phyloP scores from a whole-genome alignment of 139 green algal genomes.

The Micromonas pusilla region DNA sequence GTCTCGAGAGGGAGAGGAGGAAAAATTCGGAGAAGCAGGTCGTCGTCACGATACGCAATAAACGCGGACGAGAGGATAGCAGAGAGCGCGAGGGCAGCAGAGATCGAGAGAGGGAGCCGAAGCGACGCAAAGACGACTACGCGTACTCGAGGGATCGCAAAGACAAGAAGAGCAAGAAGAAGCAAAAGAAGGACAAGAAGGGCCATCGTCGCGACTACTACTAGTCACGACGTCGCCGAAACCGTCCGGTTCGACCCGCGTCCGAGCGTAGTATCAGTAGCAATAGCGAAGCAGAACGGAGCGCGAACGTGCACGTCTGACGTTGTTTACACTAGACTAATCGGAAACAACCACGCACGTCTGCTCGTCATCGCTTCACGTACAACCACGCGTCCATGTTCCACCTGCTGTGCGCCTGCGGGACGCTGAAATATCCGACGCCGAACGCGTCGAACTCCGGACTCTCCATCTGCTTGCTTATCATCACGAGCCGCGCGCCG shows the following conservation, averaged over 20 bases:
- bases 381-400: background rate
- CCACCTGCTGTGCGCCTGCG: background rate
- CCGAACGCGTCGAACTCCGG: background rate
- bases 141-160: background rate
- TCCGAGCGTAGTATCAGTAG: too few species aligned
- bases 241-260: too few species aligned
- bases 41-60: background rate
- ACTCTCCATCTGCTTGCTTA: constrained; percentile 1
- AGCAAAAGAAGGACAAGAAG: background rate
- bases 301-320: too few species aligned
- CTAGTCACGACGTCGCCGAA: too few species aligned
- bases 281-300: too few species aligned
- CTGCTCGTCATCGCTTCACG: background rate
- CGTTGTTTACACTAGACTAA: too few species aligned
- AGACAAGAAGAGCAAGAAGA: background rate
- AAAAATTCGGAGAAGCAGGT: background rate
- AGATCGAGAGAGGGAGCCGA: background rate
- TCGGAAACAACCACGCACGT: too few species aligned
- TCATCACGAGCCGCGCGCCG: constrained; percentile 1
- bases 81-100: background rate
- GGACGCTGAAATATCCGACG: background rate
- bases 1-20: background rate
- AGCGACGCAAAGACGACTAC: background rate
- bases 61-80: background rate
- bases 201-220: background rate